Evolutionary conservation across 257 asterid species (phyloP).

Genomic region (Jaltomata sinuosa): DNA sequence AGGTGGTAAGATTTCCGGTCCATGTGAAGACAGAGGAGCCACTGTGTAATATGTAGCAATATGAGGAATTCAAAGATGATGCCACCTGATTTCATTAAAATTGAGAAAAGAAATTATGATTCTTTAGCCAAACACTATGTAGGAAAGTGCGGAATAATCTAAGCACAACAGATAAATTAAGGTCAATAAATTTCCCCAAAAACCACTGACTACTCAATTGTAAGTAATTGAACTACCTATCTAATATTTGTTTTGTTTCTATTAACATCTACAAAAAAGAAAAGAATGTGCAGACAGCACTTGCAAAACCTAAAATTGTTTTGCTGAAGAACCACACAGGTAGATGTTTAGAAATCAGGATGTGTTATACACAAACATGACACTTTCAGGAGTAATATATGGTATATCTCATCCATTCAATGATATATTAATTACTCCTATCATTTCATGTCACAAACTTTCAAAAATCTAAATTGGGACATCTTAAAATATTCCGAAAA

Average conservation of each 20-base stretch:
- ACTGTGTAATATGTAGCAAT: conserved; percentile 84
- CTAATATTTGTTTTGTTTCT: not conserved
- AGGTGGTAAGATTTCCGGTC: conserved; percentile 79
- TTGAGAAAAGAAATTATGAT: conserved; percentile 1
- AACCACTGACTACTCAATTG: not conserved
- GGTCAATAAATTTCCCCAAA: not conserved
- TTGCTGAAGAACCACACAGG: not conserved
- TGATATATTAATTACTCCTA: not conserved
- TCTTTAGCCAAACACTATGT: conserved; percentile 2
- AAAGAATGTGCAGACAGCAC: not conserved
- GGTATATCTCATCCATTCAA: not conserved
- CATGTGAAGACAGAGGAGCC: conserved; percentile 79
- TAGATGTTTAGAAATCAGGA: not conserved
- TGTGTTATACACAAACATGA: not conserved
- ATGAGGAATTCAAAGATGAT: conserved; percentile 79
- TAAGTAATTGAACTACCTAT: not conserved
- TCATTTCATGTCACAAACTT: not conserved
- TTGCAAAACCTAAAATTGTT: not conserved
- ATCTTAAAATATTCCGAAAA: not conserved
- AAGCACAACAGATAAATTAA: not conserved
- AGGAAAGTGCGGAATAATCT: not conserved
- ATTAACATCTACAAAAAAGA: not conserved
- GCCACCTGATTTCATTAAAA: conserved; percentile 63
- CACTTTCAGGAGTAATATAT: not conserved
- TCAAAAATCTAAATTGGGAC: not conserved